These are phyloP conservation scores for Calonectria honghensis DNA, from an alignment of 2,329 filamentous ascomycete species.

Conservation along the genomic window DNA sequence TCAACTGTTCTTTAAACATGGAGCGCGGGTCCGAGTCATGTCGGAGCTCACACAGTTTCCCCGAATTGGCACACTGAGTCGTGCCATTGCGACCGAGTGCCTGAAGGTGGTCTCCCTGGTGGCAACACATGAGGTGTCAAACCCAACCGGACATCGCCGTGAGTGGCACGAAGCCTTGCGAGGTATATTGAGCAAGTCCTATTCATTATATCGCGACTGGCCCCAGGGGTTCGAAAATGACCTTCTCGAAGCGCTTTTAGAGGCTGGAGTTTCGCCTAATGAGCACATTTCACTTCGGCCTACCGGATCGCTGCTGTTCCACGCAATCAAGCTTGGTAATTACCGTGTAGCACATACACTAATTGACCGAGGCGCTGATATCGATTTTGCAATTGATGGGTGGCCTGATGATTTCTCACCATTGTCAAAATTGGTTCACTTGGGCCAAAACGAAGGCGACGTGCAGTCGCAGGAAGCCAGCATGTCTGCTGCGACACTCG, in stretches of 20 bases:
- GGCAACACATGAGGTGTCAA: not conserved
- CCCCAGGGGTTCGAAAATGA: slow-evolving; percentile 4
- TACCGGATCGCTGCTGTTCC: not conserved
- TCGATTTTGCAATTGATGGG: slow-evolving; percentile 12
- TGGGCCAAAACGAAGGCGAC: slow-evolving; percentile 13
- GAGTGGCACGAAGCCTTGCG: slow-evolving; percentile 12
- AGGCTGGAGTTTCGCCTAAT: slow-evolving; percentile 14
- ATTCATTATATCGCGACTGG: slow-evolving; percentile 10
- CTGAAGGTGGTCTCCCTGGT: slow-evolving; percentile 1
- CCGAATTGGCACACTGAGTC: slow-evolving; percentile 10
- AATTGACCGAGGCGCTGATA: slow-evolving; percentile 5
- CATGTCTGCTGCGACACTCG: not conserved
- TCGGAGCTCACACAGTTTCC: slow-evolving; percentile 10
- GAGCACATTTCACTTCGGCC: slow-evolving; percentile 11
- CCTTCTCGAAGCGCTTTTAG: not conserved
- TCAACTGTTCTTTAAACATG: not conserved
- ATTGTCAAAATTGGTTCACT: slow-evolving; percentile 9
- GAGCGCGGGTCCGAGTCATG: slow-evolving; percentile 1
- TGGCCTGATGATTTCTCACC: slow-evolving; percentile 11
- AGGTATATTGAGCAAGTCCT: slow-evolving; percentile 15
- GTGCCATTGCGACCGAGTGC: slow-evolving; percentile 1
- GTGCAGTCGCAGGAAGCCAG: slow-evolving; percentile 8
- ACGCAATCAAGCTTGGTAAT: slow-evolving; percentile 13
- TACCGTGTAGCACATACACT: slow-evolving; percentile 5
- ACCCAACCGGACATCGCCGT: not conserved